phyloP scores from a whole-genome alignment of 257 asterid genomes.

The Solanum chilense region DNA sequence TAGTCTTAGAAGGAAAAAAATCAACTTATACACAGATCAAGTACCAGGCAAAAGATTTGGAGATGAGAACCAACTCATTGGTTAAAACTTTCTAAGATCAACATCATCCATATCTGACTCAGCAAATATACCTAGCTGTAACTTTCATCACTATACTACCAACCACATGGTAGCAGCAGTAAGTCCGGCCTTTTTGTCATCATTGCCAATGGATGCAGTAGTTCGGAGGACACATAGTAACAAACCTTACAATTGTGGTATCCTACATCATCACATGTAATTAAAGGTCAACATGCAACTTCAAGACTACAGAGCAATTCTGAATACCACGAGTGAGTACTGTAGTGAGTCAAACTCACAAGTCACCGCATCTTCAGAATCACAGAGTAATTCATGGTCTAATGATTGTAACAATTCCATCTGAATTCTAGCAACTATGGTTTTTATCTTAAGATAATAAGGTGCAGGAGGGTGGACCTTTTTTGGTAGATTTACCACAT shows the following conservation, averaged over 20 bases:
- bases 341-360: not conserved
- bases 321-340: not conserved
- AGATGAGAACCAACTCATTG: not conserved
- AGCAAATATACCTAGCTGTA: constrained; percentile 39
- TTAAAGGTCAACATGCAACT: not conserved
- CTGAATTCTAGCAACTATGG: not conserved
- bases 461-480: not conserved
- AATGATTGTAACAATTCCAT: not conserved
- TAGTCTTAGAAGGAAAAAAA: not conserved
- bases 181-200: constrained; percentile 95
- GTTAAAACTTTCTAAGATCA: not conserved
- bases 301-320: not conserved
- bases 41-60: not conserved
- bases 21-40: not conserved
- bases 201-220: constrained; percentile 25
- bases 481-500: not conserved
- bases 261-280: not conserved
- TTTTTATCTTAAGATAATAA: not conserved
- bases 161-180: constrained; percentile 66
- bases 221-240: not conserved
- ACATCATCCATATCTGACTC: constrained; percentile 41
- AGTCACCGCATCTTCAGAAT: not conserved
- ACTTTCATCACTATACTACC: constrained; percentile 83
- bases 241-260: not conserved
- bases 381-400: not conserved